phyloP scores from a whole-genome alignment of 805 yeast species.

The Metschnikowia santaceciliae region DNA sequence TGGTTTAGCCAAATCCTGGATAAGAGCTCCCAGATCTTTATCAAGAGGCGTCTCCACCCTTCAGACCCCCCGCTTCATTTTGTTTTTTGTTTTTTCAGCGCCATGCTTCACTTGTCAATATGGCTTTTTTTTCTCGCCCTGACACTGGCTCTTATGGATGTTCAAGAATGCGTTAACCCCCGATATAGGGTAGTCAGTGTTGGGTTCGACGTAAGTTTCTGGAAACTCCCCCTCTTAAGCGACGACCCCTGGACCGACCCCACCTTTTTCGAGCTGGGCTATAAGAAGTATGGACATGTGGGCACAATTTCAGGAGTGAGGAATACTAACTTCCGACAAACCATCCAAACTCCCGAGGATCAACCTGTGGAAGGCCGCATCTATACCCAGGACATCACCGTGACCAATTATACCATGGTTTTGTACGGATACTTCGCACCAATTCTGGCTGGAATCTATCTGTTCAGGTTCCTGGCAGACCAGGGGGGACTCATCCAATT shows the following conservation, averaged over 20 bases:
- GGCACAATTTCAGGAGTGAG: not conserved
- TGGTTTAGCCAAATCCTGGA: too few relatives aligned
- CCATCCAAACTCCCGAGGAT: not conserved
- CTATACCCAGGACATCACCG: not conserved
- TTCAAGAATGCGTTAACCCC: too few relatives aligned
- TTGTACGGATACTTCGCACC: not conserved
- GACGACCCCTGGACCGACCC: not conserved
- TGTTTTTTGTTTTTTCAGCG: too few relatives aligned
- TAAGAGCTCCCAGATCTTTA: too few relatives aligned
- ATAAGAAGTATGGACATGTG: not conserved
- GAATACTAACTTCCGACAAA: not conserved
- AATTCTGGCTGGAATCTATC: not conserved
- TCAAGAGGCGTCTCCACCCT: too few relatives aligned
- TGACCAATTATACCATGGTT: not conserved
- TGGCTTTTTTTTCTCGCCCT: too few relatives aligned
- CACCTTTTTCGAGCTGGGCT: conserved; percentile 1
- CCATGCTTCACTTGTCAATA: too few relatives aligned
- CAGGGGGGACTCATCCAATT: not conserved
- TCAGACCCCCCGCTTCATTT: too few relatives aligned
- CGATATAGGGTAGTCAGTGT: not conserved
- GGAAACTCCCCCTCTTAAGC: not conserved
- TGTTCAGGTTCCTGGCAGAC: not conserved
- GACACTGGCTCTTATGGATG: too few relatives aligned
- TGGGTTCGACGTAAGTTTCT: not conserved
- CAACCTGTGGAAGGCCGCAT: not conserved